Evolutionary conservation across 2,329 filamentous ascomycete species (phyloP), one percentile per base, ranked within the genome.

Genomic region (Cladosporium sp.): DNA sequence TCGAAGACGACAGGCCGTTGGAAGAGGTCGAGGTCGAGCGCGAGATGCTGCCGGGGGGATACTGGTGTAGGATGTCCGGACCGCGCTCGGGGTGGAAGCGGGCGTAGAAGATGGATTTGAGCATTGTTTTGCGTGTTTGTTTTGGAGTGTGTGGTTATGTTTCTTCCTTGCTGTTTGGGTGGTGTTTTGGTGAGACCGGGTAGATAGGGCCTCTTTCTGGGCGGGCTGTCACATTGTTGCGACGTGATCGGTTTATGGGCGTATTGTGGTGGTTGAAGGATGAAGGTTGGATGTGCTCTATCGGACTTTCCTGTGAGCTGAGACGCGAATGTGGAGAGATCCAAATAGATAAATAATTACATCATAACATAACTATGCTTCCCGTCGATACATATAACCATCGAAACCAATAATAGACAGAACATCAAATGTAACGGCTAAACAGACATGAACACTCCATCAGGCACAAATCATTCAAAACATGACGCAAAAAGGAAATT

Each of bases 101-200:
- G 75, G 86, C 86, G 76, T 88, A 89, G 77, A 89, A 89, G 66
- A 89, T 86, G 56, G 86, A 84, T 72, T 86, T 85, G 71, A 89
- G 88, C 78, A 87, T 87, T 39, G 48, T 63, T 16, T 14, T 6
- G 14, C n/a, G 10, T 30, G 8, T 36, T 61, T 32, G 2, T 49
- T 48, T n/a, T 11, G 58, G 36, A 32, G 23, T 5, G 36, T 49
- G 23, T 5, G 34, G 23, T 13, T 49, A 2, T n/a, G 4, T 30
- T 46, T 43, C 5, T 34, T 58, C 32, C 32, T 39, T 58, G 23
- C 18, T 16, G 36, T n/a, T 43, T 21, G 30, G 30, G 39, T 43
- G n/a, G n/a, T n/a, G 18, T 21, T 21, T 1, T 46, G n/a, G 39
- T 23, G 39, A 46, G 39, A 21, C 39, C 39, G 39, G n/a, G 13